A percentile compares a stretch with the other conserved stretches of the same genome.
These are phyloP conservation scores for Phaeosphaeria sp. DNA, from an alignment of 2,329 filamentous ascomycete species.

Conservation along the genomic window DNA sequence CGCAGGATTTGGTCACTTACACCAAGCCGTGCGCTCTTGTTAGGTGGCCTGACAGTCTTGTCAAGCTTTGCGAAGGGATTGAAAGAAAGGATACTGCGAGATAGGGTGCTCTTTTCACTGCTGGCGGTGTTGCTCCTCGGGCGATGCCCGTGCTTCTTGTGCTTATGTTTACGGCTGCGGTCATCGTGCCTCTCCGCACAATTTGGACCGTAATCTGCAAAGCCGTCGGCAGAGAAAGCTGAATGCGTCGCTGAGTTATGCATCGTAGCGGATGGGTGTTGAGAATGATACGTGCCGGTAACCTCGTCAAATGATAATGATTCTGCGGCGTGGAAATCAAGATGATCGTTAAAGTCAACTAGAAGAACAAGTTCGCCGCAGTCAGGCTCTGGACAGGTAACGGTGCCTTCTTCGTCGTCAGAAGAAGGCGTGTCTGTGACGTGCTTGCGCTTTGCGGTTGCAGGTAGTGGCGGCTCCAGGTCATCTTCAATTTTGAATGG, in stretches of 20 bases:
- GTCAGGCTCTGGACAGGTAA: constrained; percentile 50
- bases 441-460: constrained; percentile 23
- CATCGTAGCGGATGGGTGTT: constrained; percentile 41
- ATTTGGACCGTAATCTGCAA: constrained; percentile 25
- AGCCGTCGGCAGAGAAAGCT: constrained; percentile 29
- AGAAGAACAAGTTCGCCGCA: constrained; percentile 53
- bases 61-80: constrained; percentile 37
- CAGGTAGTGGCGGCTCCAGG: constrained; percentile 32
- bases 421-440: constrained; percentile 32
- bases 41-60: constrained; percentile 37
- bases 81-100: constrained; percentile 44
- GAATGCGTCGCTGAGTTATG: constrained; percentile 11
- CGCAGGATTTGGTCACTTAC: constrained; percentile 28
- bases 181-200: constrained; percentile 21
- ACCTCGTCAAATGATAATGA: constrained; percentile 47
- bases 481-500: constrained; percentile 46
- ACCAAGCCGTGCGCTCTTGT: constrained; percentile 41
- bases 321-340: constrained; percentile 52
- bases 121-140: constrained; percentile 32
- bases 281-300: constrained; percentile 42
- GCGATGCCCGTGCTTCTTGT: constrained; percentile 31
- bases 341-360: constrained; percentile 54
- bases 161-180: constrained; percentile 24
- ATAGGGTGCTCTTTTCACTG: constrained; percentile 45
- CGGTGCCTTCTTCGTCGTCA: constrained; percentile 35